Evolutionary conservation across 2,329 filamentous ascomycete species (phyloP).

Genomic region (Scorias spongiosa): DNA sequence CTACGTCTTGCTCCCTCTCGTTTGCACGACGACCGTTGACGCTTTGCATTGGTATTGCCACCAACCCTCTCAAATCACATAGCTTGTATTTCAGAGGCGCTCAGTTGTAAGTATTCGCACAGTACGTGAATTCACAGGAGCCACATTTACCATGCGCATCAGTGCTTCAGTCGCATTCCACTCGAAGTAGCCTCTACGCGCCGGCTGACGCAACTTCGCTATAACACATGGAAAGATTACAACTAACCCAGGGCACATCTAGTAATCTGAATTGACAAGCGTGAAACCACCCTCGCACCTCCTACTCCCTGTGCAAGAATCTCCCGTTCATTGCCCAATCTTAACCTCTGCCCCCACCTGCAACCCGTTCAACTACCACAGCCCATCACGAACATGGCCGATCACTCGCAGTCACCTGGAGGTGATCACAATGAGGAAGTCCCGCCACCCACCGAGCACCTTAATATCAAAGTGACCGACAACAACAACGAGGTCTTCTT

Average conservation of each 20-base stretch:
- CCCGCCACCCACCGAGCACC: slow-evolving; percentile 51
- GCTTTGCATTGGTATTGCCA: too few species aligned
- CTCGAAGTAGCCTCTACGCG: background rate
- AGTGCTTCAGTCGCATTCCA: background rate
- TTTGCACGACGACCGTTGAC: background rate
- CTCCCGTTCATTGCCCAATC: slow-evolving; percentile 1
- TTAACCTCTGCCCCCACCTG: background rate
- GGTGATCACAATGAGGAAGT: slow-evolving; percentile 26
- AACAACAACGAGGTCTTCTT: slow-evolving; percentile 99
- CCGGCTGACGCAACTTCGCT: slow-evolving; percentile 1
- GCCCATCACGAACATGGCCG: slow-evolving; percentile 39
- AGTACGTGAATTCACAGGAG: too few species aligned
- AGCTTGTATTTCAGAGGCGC: too few species aligned
- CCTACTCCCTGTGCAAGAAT: background rate
- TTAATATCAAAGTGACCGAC: slow-evolving; percentile 98
- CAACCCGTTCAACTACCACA: slow-evolving; percentile 13
- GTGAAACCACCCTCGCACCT: slow-evolving; percentile 1
- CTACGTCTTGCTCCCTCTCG: background rate
- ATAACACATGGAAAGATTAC: background rate
- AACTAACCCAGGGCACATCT: background rate
- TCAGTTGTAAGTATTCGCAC: too few species aligned
- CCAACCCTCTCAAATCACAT: too few species aligned
- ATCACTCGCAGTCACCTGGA: slow-evolving; percentile 20
- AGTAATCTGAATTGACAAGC: background rate
- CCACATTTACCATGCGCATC: background rate